Conservation (phyloP, 2,329 filamentous ascomycete genomes). For the Fusarium sp. region DNA sequence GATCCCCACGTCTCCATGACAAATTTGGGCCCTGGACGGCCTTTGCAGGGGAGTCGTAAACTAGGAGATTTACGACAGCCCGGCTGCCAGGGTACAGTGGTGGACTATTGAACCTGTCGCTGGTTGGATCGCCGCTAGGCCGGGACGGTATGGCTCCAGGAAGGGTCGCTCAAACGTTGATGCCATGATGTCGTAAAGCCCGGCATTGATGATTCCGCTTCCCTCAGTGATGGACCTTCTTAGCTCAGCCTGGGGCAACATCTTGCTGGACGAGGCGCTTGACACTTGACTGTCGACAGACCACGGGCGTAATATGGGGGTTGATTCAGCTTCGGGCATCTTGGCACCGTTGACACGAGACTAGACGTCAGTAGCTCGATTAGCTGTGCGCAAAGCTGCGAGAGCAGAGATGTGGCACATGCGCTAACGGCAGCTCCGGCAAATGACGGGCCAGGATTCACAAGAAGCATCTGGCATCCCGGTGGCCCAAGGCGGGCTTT, state of each 20-base stretch:
- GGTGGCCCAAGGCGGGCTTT: neutral
- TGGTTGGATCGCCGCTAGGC: slow-evolving; percentile 22
- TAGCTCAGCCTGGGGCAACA: neutral
- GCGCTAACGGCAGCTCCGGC: slow-evolving; percentile 23
- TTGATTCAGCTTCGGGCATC: neutral
- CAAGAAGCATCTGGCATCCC: slow-evolving; percentile 8
- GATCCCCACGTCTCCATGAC: neutral
- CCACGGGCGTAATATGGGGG: neutral
- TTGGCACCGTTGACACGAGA: slow-evolving; percentile 14
- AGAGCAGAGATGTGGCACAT: slow-evolving; percentile 21
- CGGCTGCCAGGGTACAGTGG: neutral
- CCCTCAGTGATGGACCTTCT: slow-evolving; percentile 10
- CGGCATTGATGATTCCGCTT: slow-evolving; percentile 10
- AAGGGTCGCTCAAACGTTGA: slow-evolving; percentile 3
- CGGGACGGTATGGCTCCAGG: neutral
- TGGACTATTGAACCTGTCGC: slow-evolving; percentile 3
- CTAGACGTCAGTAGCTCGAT: slow-evolving; percentile 18
- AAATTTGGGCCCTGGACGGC: slow-evolving; percentile 1
- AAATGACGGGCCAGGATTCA: slow-evolving; percentile 18
- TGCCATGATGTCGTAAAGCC: slow-evolving; percentile 8
- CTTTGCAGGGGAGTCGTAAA: neutral
- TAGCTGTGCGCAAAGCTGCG: slow-evolving; percentile 2
- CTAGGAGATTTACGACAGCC: neutral
- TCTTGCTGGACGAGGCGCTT: slow-evolving; percentile 8
- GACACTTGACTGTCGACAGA: slow-evolving; percentile 11